Conservation (phyloP, 2,329 filamentous ascomycete genomes). For the Phaeomoniella chlamydospora region DNA sequence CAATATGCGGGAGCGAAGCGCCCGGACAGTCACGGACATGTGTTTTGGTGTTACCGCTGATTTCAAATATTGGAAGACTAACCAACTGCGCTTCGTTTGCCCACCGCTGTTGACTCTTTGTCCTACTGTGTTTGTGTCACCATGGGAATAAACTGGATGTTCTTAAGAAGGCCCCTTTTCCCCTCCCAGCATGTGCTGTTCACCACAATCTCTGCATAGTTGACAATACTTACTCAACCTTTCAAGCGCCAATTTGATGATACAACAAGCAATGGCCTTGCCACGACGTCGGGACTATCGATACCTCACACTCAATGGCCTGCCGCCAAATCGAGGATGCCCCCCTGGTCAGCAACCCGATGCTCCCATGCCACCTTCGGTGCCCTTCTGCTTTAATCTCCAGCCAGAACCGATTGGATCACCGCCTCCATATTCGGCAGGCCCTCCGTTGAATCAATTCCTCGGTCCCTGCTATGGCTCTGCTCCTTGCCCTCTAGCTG, state of each 20-base stretch:
- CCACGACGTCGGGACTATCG: too few species aligned
- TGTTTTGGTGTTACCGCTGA: neutral
- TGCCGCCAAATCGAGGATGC: conserved; percentile 16
- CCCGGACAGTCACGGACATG: neutral
- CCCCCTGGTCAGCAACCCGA: conserved; percentile 11
- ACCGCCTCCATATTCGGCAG: conserved; percentile 1
- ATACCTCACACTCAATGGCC: conserved; percentile 16
- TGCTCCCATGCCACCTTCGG: neutral
- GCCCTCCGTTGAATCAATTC: neutral
- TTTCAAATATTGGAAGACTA: conserved; percentile 1
- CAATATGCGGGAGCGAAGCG: conserved; percentile 2
- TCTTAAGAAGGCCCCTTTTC: too few species aligned
- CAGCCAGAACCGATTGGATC: neutral
- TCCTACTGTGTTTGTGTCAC: too few species aligned
- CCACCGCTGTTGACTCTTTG: neutral
- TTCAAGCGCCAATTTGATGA: too few species aligned
- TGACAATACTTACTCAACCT: too few species aligned
- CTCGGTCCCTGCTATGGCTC: conserved; percentile 3
- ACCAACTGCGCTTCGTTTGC: neutral
- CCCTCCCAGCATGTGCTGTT: too few species aligned
- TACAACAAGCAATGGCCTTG: too few species aligned
- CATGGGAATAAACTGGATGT: too few species aligned
- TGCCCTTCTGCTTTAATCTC: neutral
- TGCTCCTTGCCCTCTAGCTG: conserved; percentile 3
- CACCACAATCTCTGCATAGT: too few species aligned